Conservation (phyloP, 306 rosid genomes). For the Fragaria iinumae region DNA sequence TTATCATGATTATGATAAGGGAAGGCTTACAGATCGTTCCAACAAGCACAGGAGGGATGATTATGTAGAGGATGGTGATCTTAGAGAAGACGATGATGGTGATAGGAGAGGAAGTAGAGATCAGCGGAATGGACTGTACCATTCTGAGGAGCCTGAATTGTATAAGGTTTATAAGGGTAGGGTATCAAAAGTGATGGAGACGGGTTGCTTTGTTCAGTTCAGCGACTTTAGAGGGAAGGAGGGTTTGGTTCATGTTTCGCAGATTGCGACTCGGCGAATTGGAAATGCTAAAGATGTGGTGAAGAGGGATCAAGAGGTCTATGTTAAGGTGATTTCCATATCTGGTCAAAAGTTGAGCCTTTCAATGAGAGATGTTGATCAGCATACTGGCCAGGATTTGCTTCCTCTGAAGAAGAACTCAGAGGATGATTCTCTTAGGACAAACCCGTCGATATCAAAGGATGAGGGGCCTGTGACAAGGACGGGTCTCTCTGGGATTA, state of each 20-base stretch:
- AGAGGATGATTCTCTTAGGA: constrained; percentile 48
- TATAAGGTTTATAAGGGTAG: constrained; percentile 75
- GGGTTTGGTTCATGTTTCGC: constrained; percentile 86
- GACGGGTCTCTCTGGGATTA: constrained; percentile 83
- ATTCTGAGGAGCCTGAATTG: constrained; percentile 54
- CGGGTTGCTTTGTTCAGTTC: constrained; percentile 79
- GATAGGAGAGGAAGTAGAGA: constrained; percentile 33
- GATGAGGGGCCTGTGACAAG: constrained; percentile 58
- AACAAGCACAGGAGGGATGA: constrained; percentile 30
- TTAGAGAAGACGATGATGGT: constrained; percentile 37
- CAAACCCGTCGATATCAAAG: constrained; percentile 57
- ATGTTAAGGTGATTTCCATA: constrained; percentile 69
- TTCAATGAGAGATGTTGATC: constrained; percentile 88
- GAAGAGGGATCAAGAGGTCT: constrained; percentile 81
- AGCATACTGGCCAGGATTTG: constrained; percentile 70
- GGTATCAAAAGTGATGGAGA: constrained; percentile 78
- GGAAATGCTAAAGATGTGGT: constrained; percentile 78
- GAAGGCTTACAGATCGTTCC: constrained; percentile 38
- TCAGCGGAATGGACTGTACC: constrained; percentile 27
- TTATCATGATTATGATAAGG: constrained; percentile 26
- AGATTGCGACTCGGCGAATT: constrained; percentile 73
- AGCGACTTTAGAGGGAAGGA: constrained; percentile 76
- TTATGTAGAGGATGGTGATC: constrained; percentile 33
- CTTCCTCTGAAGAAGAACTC: constrained; percentile 71
- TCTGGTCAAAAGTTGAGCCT: constrained; percentile 84